Base-by-base conservation (phyloP, 345 rosid genomes). In the Dipteronia dyeriana region DNA sequence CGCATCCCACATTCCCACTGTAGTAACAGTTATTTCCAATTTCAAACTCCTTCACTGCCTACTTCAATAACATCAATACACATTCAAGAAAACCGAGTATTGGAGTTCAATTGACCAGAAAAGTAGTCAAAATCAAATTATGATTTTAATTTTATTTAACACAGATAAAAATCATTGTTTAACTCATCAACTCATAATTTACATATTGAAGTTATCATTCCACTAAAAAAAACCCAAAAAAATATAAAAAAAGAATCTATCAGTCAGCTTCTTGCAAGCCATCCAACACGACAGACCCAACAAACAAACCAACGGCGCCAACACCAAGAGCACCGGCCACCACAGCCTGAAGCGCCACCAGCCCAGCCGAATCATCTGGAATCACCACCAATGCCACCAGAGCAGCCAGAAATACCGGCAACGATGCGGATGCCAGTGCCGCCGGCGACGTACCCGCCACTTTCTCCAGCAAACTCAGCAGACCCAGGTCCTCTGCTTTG, bases 251-350 rank as follows among this genome's bases (percentile, higher is more conserved):
- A 39, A 70, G 38, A 34, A 34, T 4, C 38, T 34, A 70, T 89
- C 82, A 93, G 54, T 95, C 99, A 60, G 96, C 96, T 81, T 92
- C 99, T 82, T 95, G 97, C 77, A 95, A 77, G 47, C 94, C 98
- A 51, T 79, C 96, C 70, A 95, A 85, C 76, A 95, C 86, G 77
- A 90, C 82, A 14, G 99, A 90, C 10, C 96, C 98, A 60, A 93
- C 88, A 74, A 89, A 67, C 90, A 95, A 85, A 29, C 92, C 97
- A 79, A 82, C 91, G 1, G 85, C 99, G 59, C 91, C 92, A 54
- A 88, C 86, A 31, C 77, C 85, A 62, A 96, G 86, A 9, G 89
- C 85, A 74, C 93, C 95, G 0, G 89, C 99, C 75, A 95, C 59
- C 75, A 95, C 89, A 10, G 83, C 88, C 79, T 91, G 97, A 75